Conservation (phyloP, 352 stramenopile genomes). For the Pythium utonaiense region DNA sequence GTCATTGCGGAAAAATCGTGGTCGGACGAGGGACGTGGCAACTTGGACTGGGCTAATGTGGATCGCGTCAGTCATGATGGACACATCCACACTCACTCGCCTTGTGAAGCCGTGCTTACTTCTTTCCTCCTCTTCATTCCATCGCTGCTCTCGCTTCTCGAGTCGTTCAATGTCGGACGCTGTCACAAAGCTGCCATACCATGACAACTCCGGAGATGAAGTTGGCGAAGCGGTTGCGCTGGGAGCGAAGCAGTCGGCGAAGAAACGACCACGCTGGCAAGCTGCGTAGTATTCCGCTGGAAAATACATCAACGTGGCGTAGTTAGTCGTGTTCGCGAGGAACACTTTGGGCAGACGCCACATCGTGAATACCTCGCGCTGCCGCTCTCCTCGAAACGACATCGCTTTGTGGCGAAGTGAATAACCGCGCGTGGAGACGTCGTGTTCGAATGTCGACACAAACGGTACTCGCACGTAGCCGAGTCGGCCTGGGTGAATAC, state of each 20-base stretch:
- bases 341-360: conserved; percentile 4
- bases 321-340: conserved; percentile 3
- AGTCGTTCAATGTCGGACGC: conserved; percentile 4
- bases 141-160: background rate
- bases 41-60: background rate
- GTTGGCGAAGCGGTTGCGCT: background rate
- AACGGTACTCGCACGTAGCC: conserved; percentile 10
- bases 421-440: background rate
- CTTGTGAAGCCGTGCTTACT: background rate
- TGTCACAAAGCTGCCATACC: conserved; percentile 12
- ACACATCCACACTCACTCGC: background rate
- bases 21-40: conserved; percentile 26
- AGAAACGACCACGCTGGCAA: conserved; percentile 12
- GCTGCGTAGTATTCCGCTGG: conserved; percentile 4
- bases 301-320: conserved; percentile 10
- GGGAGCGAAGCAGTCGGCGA: conserved; percentile 16
- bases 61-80: conserved; percentile 9
- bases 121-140: background rate
- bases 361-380: background rate
- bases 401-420: background rate
- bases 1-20: conserved; percentile 13
- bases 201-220: background rate
- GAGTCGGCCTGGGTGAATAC: conserved; percentile 10
- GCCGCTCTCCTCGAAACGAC: background rate
- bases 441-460: conserved; percentile 4